Conservation (phyloP, 768 basidiomycete genomes). For the Kwoniella mangroviensis region DNA sequence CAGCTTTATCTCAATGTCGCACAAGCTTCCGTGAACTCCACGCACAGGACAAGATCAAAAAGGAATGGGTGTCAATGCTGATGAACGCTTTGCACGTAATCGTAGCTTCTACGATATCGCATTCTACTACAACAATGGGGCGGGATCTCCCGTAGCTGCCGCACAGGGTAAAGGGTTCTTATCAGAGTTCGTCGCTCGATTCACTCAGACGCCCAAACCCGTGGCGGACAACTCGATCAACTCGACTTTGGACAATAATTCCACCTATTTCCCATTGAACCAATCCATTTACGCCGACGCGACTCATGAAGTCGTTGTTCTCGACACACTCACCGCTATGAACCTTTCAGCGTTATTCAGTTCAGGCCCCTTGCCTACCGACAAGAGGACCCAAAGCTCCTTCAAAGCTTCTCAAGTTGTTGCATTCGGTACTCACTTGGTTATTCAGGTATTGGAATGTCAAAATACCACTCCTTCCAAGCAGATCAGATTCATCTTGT, state of each 20-base stretch:
- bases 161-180: constrained; percentile 56
- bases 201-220: constrained; percentile 41
- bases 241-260: constrained; percentile 51
- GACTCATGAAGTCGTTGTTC: constrained; percentile 81
- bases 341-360: constrained; percentile 76
- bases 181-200: constrained; percentile 56
- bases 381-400: constrained; percentile 65
- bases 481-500: constrained; percentile 61
- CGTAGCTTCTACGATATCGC: constrained; percentile 23
- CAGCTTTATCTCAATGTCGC: background rate
- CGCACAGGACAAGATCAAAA: too few species aligned
- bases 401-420: constrained; percentile 52
- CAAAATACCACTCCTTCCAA: constrained; percentile 37
- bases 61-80: too few species aligned
- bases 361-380: constrained; percentile 74
- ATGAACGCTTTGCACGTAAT: background rate
- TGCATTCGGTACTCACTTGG: constrained; percentile 61
- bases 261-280: constrained; percentile 56
- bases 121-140: constrained; percentile 53
- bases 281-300: constrained; percentile 72
- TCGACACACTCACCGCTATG: constrained; percentile 84
- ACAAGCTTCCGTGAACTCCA: too few species aligned
- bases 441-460: constrained; percentile 68
- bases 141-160: constrained; percentile 53
- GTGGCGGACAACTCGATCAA: constrained; percentile 49